A percentile compares a stretch with the other conserved stretches of the same genome.
Conservation (phyloP, 495 filamentous ascomycete genomes). For the Halenospora varia region DNA sequence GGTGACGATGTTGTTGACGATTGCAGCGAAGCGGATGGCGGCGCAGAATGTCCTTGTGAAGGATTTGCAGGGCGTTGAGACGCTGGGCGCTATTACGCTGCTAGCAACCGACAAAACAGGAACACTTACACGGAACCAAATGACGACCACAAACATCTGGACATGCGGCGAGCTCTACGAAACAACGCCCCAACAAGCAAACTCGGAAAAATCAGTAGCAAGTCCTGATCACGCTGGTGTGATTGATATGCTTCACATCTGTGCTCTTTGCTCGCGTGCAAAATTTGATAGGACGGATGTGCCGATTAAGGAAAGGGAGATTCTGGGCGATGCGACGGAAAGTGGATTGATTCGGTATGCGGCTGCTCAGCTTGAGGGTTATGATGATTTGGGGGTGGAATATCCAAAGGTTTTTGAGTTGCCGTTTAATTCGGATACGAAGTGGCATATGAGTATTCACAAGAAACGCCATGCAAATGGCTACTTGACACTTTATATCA, state of each 20-base stretch:
- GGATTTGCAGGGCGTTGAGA: conserved; percentile 32
- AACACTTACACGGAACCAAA: conserved; percentile 43
- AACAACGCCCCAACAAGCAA: conserved; percentile 23
- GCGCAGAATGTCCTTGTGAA: conserved; percentile 31
- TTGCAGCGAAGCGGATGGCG: conserved; percentile 33
- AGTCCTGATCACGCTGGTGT: conserved; percentile 20
- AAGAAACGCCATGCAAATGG: conserved; percentile 16
- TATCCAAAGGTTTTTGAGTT: conserved; percentile 26
- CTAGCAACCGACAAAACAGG: conserved; percentile 57
- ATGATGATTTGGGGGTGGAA: conserved; percentile 1
- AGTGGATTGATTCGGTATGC: conserved; percentile 30
- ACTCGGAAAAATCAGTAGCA: conserved; percentile 23
- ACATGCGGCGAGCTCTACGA: conserved; percentile 33
- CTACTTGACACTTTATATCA: conserved; percentile 33
- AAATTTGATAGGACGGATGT: conserved; percentile 28
- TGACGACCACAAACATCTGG: conserved; percentile 41
- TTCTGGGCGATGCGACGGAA: conserved; percentile 34
- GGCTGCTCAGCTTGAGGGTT: conserved; percentile 15
- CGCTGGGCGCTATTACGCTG: conserved; percentile 29
- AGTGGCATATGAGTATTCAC: conserved; percentile 31
- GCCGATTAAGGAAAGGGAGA: conserved; percentile 27
- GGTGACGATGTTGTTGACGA: conserved; percentile 32
- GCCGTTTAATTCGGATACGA: conserved; percentile 36
- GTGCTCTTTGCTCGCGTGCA: conserved; percentile 30
- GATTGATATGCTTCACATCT: conserved; percentile 29